Conservation (phyloP, 2,329 filamentous ascomycete species). For the Botrytis porri region DNA sequence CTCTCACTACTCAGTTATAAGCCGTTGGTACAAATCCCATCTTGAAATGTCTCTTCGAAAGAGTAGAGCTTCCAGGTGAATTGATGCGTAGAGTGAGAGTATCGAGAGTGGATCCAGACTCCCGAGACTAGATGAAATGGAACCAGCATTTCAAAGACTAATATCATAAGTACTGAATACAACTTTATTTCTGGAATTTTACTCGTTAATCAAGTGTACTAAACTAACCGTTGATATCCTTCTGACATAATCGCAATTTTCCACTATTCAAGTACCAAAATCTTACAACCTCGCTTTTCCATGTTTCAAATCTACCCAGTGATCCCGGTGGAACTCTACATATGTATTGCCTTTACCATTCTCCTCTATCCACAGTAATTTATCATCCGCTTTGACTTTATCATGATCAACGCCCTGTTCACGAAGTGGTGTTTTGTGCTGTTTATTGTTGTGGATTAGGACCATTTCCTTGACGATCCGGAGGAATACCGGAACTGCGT, state of each 20-base stretch:
- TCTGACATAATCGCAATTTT: not conserved
- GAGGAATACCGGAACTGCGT: slow-evolving; percentile 74
- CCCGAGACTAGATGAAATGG: not conserved
- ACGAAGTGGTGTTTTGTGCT: slow-evolving; percentile 70
- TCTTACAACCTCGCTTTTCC: slow-evolving; percentile 46
- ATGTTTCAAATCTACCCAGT: slow-evolving; percentile 55
- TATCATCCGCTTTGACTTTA: slow-evolving; percentile 44
- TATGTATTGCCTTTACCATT: slow-evolving; percentile 54
- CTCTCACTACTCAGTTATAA: not conserved
- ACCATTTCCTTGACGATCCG: slow-evolving; percentile 56
- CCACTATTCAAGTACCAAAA: not conserved
- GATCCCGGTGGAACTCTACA: slow-evolving; percentile 53
- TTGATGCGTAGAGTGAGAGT: not conserved
- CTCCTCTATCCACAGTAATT: slow-evolving; percentile 56
- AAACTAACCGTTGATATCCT: not conserved
- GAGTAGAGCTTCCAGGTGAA: not conserved
- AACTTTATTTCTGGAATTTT: not conserved
- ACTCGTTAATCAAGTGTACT: not conserved
- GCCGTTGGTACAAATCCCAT: not conserved
- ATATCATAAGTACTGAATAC: not conserved
- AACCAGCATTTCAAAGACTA: not conserved
- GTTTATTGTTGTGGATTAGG: slow-evolving; percentile 74
- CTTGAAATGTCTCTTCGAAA: not conserved
- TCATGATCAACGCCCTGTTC: slow-evolving; percentile 63
- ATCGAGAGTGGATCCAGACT: not conserved